phyloP scores from a whole-genome alignment of 768 basidiomycete genomes.

The Butyriboletus loyo region DNA sequence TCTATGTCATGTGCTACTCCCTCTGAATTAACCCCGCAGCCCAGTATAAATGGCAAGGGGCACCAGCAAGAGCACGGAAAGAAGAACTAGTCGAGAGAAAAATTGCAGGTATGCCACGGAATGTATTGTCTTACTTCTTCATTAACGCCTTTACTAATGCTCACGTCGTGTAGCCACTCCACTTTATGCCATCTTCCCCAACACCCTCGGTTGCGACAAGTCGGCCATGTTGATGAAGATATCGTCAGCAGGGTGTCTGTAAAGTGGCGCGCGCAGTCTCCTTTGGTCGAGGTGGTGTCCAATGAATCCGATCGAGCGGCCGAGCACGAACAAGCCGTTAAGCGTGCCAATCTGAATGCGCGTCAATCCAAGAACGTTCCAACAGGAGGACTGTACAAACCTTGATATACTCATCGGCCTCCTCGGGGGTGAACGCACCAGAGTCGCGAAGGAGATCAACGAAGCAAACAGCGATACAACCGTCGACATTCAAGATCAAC shows the following conservation, averaged over 20 bases:
- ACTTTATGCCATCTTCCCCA: constrained; percentile 41
- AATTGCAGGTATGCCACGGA: constrained; percentile 17
- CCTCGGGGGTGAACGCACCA: constrained; percentile 93
- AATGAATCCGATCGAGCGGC: constrained; percentile 96
- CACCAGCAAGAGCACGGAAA: neutral
- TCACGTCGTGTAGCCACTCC: neutral
- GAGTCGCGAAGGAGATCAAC: constrained; percentile 90
- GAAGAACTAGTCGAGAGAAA: neutral
- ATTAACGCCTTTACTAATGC: neutral
- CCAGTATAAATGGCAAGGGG: neutral
- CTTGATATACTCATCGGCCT: constrained; percentile 97
- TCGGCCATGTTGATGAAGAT: constrained; percentile 96
- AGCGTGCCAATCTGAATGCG: constrained; percentile 71
- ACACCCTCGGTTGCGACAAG: constrained; percentile 74
- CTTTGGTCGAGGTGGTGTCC: constrained; percentile 97
- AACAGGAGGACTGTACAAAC: constrained; percentile 23
- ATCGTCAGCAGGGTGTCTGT: constrained; percentile 93
- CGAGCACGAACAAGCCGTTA: constrained; percentile 96
- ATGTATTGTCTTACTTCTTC: constrained; percentile 10
- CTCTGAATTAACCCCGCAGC: neutral
- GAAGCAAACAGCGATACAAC: constrained; percentile 94
- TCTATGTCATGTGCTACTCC: neutral
- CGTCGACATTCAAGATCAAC: constrained; percentile 96
- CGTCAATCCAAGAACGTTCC: neutral
- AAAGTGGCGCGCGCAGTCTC: constrained; percentile 86